phyloP scores from a whole-genome alignment of 805 yeast genomes.

The Myxozyma neotropica region DNA sequence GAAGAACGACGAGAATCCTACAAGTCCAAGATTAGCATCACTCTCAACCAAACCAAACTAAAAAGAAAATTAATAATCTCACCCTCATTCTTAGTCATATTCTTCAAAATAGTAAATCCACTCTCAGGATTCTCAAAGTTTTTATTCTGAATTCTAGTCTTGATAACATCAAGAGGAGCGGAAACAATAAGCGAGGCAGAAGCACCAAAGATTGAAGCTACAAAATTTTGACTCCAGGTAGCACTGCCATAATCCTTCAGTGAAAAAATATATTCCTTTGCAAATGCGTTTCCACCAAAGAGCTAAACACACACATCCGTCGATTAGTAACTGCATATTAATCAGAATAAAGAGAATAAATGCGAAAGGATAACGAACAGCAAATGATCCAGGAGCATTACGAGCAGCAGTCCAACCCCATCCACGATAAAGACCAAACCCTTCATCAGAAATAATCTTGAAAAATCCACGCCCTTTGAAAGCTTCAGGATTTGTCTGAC shows the following conservation, averaged over 20 bases:
- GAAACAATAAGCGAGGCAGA: slow-evolving; percentile 94
- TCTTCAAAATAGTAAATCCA: slow-evolving; percentile 88
- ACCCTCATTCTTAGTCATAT: slow-evolving; percentile 82
- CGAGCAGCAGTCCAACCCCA: slow-evolving; percentile 99
- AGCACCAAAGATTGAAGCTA: slow-evolving; percentile 95
- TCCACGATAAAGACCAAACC: slow-evolving; percentile 91
- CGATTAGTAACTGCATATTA: neutral
- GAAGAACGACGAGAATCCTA: slow-evolving; percentile 83
- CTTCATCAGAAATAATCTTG: slow-evolving; percentile 85
- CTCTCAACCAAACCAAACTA: neutral
- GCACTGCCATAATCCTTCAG: slow-evolving; percentile 85
- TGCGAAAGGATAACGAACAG: slow-evolving; percentile 41
- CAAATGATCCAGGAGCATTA: slow-evolving; percentile 98
- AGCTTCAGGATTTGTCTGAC: slow-evolving; percentile 99
- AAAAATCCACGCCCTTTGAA: slow-evolving; percentile 97
- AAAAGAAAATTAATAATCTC: neutral
- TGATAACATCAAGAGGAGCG: slow-evolving; percentile 97
- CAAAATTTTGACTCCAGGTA: slow-evolving; percentile 92
- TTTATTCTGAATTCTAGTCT: slow-evolving; percentile 96
- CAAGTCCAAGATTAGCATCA: neutral
- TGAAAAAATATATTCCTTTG: slow-evolving; percentile 91
- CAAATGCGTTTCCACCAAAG: slow-evolving; percentile 98
- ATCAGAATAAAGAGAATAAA: slow-evolving; percentile 41
- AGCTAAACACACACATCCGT: slow-evolving; percentile 42
- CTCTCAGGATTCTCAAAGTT: slow-evolving; percentile 94